phyloP scores from a whole-genome alignment of 805 yeast genomes.

The Candida endomychidarum region DNA sequence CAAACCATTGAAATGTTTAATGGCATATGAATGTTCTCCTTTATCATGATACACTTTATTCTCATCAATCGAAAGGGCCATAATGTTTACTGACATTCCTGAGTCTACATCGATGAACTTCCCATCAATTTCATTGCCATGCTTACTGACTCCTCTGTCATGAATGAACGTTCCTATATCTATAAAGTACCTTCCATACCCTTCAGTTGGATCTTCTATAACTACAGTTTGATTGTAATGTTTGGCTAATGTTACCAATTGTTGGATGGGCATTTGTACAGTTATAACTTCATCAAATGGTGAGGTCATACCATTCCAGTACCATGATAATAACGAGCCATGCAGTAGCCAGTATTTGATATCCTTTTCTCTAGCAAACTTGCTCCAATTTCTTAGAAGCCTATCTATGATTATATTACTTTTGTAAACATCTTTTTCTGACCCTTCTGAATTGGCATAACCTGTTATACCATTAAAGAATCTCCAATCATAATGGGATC shows the following conservation, averaged over 20 bases:
- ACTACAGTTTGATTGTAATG: conserved; percentile 28
- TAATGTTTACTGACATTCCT: conserved; percentile 58
- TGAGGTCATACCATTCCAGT: conserved; percentile 30
- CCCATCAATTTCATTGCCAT: conserved; percentile 35
- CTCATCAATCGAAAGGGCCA: conserved; percentile 35
- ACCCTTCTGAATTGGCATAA: conserved; percentile 33
- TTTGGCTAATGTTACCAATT: conserved; percentile 21
- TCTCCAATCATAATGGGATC: conserved; percentile 60
- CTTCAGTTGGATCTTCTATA: conserved; percentile 34
- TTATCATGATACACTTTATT: conserved; percentile 44
- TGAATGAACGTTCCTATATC: conserved; percentile 32
- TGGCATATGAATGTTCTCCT: conserved; percentile 53
- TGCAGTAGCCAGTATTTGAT: conserved; percentile 29
- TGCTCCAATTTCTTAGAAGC: conserved; percentile 26
- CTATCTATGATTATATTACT: conserved; percentile 24
- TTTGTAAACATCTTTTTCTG: conserved; percentile 22
- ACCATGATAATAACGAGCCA: conserved; percentile 30
- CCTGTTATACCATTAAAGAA: conserved; percentile 50
- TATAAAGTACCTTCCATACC: conserved; percentile 25
- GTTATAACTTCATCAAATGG: conserved; percentile 31
- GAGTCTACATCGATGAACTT: conserved; percentile 60
- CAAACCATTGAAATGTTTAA: conserved; percentile 52
- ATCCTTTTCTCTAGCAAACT: conserved; percentile 24
- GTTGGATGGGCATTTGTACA: conserved; percentile 28
- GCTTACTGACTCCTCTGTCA: conserved; percentile 23